These are phyloP conservation scores for Alternaria longipes DNA, from an alignment of 2,329 filamentous ascomycete species.

Conservation along the genomic window DNA sequence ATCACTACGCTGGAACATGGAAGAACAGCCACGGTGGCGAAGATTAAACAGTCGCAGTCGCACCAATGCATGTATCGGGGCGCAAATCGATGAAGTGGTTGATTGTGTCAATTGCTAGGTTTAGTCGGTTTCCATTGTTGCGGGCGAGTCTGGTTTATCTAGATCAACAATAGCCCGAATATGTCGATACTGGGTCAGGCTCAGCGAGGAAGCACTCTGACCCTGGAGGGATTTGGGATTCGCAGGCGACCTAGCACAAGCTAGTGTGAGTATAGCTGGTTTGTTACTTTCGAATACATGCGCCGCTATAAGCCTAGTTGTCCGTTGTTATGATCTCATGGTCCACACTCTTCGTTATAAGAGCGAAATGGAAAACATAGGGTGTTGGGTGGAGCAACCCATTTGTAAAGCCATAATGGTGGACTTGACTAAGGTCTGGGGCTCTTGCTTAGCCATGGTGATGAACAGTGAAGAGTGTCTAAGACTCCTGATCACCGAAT, in stretches of 20 bases:
- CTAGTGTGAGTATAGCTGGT: not conserved
- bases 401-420: not conserved
- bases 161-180: not conserved
- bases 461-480: not conserved
- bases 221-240: not conserved
- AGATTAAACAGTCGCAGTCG: not conserved
- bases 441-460: not conserved
- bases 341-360: not conserved
- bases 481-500: constrained; percentile 70
- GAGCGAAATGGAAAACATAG: not conserved
- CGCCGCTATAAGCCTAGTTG: not conserved
- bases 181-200: not conserved
- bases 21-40: constrained; percentile 32
- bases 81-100: not conserved
- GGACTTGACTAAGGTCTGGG: not conserved
- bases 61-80: too few relatives aligned
- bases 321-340: not conserved
- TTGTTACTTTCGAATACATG: not conserved
- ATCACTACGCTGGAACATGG: constrained; percentile 34
- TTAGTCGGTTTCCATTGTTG: not conserved
- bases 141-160: not conserved
- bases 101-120: not conserved
- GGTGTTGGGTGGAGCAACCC: not conserved
- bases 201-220: not conserved
- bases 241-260: not conserved